A percentile compares a stretch with the other conserved stretches of the same genome.
These are phyloP conservation scores for Flaveria brownii DNA, from an alignment of 129 eudicot genomes.

Conservation along the genomic window DNA sequence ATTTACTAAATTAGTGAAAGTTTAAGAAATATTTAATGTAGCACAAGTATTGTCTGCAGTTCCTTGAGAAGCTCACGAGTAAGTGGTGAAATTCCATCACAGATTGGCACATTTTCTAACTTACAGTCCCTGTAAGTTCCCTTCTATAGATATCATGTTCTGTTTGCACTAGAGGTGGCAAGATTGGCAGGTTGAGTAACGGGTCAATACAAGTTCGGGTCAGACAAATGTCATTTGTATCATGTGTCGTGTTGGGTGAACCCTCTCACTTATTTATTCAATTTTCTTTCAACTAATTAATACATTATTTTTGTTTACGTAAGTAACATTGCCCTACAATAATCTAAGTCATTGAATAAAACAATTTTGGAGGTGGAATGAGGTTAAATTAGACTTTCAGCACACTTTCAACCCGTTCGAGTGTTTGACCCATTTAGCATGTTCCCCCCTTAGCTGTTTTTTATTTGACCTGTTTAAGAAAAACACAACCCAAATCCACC, in stretches of 20 bases:
- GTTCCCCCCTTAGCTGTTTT: background rate
- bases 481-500: background rate
- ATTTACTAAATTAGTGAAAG: constrained; percentile 1
- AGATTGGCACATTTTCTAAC: constrained; percentile 50
- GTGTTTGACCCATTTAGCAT: background rate
- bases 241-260: background rate
- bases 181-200: background rate
- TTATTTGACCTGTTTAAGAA: background rate
- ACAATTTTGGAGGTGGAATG: background rate
- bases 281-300: background rate
- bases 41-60: constrained; percentile 27
- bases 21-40: constrained; percentile 17
- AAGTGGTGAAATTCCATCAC: constrained; percentile 53
- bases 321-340: background rate
- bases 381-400: background rate
- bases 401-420: background rate
- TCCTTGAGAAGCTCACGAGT: constrained; percentile 57
- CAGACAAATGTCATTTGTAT: background rate
- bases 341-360: background rate
- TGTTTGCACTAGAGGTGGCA: constrained; percentile 10
- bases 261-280: background rate
- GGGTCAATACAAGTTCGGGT: background rate
- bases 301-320: background rate
- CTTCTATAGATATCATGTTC: background rate
- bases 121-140: constrained; percentile 56